Conservation (phyloP, 306 rosid genomes). For the Trichosanthes truncata region DNA sequence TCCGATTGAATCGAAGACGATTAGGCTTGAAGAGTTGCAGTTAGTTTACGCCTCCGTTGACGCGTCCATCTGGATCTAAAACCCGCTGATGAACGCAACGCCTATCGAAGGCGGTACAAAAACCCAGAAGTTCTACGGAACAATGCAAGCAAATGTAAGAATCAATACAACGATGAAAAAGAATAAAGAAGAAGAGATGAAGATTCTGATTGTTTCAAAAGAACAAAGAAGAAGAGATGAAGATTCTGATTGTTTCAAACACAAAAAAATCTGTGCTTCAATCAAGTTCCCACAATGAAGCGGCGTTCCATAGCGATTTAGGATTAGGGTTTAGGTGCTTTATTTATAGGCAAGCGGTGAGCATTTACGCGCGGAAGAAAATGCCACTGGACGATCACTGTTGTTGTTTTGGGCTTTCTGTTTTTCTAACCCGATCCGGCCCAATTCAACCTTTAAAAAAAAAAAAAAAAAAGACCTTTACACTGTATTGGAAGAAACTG, state of each 20-base stretch:
- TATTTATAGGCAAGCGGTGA: neutral
- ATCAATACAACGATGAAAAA: neutral
- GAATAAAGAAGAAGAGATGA: neutral
- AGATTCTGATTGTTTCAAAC: no score
- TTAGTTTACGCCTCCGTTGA: constrained; percentile 77
- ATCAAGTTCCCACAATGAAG: neutral
- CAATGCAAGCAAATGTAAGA: neutral
- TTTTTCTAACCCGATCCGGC: neutral
- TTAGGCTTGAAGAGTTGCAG: constrained; percentile 20
- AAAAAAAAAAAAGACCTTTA: no score
- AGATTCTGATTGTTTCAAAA: no score
- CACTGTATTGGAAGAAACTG: no score
- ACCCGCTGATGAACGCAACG: constrained; percentile 61
- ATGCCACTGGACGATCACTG: neutral
- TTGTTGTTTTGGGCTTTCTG: neutral
- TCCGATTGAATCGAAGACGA: neutral
- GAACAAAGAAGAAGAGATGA: no score
- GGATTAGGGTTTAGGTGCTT: neutral
- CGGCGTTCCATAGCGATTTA: neutral
- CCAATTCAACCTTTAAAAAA: neutral
- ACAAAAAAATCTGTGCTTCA: no score
- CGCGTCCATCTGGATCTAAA: constrained; percentile 50
- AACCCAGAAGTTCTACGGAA: no score
- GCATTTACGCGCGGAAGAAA: neutral
- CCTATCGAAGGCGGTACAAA: constrained; percentile 62